Evolutionary conservation across 805 yeast species (phyloP).

Genomic region (Phaffomyces opuntiae): DNA sequence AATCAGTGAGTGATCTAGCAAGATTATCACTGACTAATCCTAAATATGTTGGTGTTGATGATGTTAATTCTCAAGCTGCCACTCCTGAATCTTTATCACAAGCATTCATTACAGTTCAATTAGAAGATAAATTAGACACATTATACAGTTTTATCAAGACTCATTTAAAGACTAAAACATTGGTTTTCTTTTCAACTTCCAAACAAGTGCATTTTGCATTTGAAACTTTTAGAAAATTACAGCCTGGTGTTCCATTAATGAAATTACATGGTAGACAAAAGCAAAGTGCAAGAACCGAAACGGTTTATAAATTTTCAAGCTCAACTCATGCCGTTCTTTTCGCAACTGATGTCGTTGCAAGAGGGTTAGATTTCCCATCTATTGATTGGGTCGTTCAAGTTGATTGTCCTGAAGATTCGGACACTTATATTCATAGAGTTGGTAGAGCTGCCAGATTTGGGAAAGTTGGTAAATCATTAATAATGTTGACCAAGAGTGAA

Average conservation of each 20-base stretch:
- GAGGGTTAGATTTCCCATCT: slow-evolving; percentile 94
- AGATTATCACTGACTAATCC: slow-evolving; percentile 91
- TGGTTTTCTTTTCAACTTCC: slow-evolving; percentile 68
- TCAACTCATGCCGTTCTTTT: slow-evolving; percentile 61
- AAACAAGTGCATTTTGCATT: slow-evolving; percentile 37
- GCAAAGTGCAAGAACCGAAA: slow-evolving; percentile 71
- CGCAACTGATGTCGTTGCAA: slow-evolving; percentile 96
- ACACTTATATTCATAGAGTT: slow-evolving; percentile 85
- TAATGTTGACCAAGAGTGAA: slow-evolving; percentile 81
- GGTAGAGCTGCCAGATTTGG: slow-evolving; percentile 97
- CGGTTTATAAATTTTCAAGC: slow-evolving; percentile 47
- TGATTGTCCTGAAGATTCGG: slow-evolving; percentile 93
- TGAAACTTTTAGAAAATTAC: slow-evolving; percentile 21
- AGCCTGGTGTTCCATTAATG: slow-evolving; percentile 48
- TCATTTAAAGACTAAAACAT: slow-evolving; percentile 82
- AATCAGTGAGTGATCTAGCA: slow-evolving; percentile 78
- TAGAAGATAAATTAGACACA: slow-evolving; percentile 78
- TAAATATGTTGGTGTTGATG: slow-evolving; percentile 76
- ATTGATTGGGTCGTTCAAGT: slow-evolving; percentile 88
- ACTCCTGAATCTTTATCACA: slow-evolving; percentile 87
- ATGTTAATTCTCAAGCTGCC: slow-evolving; percentile 50
- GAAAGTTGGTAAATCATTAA: slow-evolving; percentile 72
- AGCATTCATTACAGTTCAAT: slow-evolving; percentile 61
- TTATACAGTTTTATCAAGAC: slow-evolving; percentile 62
- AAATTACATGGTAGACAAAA: slow-evolving; percentile 80